Conservation (phyloP, 2,329 filamentous ascomycete genomes). For the Trichocomaceae sp. region DNA sequence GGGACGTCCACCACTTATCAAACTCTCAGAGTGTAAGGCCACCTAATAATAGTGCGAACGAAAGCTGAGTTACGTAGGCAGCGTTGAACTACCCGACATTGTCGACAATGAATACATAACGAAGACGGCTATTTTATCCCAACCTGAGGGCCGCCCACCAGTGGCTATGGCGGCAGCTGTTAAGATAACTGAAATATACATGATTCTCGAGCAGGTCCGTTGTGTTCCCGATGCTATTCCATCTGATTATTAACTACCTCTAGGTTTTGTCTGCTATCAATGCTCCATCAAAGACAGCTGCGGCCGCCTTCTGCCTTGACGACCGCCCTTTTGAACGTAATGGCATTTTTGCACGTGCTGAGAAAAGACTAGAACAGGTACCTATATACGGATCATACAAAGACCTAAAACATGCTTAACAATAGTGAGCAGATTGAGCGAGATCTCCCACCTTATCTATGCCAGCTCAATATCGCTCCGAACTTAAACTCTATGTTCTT, state of each 20-base stretch:
- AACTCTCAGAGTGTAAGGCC: background rate
- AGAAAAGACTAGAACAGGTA: background rate
- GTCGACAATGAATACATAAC: constrained; percentile 4
- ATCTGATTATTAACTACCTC: background rate
- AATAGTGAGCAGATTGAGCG: background rate
- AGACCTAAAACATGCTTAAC: background rate
- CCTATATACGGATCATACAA: background rate
- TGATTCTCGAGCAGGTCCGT: background rate
- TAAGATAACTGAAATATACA: background rate
- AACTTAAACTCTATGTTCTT: background rate
- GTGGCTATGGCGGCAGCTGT: background rate
- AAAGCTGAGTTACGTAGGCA: background rate
- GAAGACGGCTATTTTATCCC: background rate
- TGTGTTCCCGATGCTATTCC: background rate
- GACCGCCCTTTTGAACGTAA: background rate
- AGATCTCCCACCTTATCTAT: background rate
- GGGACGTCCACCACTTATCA: constrained; percentile 1
- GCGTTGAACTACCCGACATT: background rate
- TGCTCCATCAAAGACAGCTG: constrained; percentile 1
- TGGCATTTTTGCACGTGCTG: background rate
- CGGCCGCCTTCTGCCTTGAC: constrained; percentile 1
- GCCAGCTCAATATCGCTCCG: background rate
- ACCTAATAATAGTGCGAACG: background rate
- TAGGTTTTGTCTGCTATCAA: constrained; percentile 1
- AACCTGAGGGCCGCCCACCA: background rate